Evolutionary conservation across 495 filamentous ascomycete species (phyloP).

Genomic region (Aspergillus biplanus): DNA sequence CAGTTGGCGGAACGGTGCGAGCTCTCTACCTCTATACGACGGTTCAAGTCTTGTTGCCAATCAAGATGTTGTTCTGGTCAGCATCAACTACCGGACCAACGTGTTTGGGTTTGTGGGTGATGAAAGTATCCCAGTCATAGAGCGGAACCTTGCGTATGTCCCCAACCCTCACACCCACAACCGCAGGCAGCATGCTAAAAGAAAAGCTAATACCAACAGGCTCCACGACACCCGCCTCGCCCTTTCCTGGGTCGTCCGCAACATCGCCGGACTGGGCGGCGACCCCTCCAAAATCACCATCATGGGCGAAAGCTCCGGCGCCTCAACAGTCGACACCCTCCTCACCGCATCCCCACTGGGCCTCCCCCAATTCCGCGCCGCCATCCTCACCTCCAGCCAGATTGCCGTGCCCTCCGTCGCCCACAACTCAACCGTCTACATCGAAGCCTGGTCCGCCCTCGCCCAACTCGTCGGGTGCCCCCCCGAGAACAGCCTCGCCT

Average conservation of each 20-base stretch:
- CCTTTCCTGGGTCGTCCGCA: conserved; percentile 40
- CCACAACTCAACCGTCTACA: neutral
- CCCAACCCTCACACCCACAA: neutral
- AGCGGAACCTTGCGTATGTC: conserved; percentile 33
- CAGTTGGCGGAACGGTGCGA: conserved; percentile 22
- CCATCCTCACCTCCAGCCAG: conserved; percentile 33
- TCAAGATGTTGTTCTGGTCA: conserved; percentile 34
- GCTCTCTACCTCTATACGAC: conserved; percentile 33
- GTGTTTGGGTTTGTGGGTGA: conserved; percentile 42
- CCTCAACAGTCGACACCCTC: conserved; percentile 25
- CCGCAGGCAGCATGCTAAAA: too few species aligned
- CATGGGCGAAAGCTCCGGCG: conserved; percentile 31
- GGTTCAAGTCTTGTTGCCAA: conserved; percentile 31
- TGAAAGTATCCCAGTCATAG: conserved; percentile 18
- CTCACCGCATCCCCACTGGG: conserved; percentile 17
- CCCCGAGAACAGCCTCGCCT: neutral
- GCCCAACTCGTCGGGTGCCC: conserved; percentile 21
- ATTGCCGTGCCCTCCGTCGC: neutral
- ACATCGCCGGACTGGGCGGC: conserved; percentile 40
- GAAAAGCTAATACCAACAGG: neutral
- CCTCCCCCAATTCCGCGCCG: conserved; percentile 31
- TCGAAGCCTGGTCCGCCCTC: conserved; percentile 20
- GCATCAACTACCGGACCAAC: conserved; percentile 38
- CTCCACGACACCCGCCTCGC: conserved; percentile 37
- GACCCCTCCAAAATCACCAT: conserved; percentile 24